A percentile compares a stretch with the other conserved stretches of the same genome.
Conservation (phyloP, 495 filamentous ascomycete species). For the Penicillium coprophilum region DNA sequence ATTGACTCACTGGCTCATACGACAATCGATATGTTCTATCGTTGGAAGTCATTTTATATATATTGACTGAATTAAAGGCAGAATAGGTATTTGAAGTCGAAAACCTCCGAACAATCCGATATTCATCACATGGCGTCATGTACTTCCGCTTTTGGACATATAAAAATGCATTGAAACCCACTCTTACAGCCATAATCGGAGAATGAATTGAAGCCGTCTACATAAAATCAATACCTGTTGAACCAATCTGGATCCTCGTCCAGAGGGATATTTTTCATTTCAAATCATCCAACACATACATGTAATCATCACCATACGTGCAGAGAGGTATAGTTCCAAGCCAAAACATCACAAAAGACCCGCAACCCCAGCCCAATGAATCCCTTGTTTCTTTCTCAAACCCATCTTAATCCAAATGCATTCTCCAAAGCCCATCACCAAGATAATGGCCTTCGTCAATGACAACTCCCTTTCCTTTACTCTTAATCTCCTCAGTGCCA, state of each 20-base stretch:
- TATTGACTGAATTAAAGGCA: neutral
- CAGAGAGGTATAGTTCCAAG: constrained; percentile 3
- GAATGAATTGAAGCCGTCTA: neutral
- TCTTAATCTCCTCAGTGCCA: constrained; percentile 89
- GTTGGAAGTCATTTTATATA: neutral
- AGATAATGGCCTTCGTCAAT: constrained; percentile 92
- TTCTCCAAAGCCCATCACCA: constrained; percentile 90
- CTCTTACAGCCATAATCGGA: neutral
- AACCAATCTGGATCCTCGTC: neutral
- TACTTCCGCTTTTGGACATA: neutral
- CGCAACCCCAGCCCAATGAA: neutral
- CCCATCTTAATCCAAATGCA: constrained; percentile 60
- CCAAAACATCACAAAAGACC: constrained; percentile 1
- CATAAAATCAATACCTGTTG: neutral
- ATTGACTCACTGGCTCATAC: neutral
- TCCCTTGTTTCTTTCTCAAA: neutral
- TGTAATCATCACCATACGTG: constrained; percentile 6
- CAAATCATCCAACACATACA: constrained; percentile 10
- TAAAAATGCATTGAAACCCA: neutral
- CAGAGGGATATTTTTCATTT: constrained; percentile 7
- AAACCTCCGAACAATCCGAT: neutral
- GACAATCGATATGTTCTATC: neutral
- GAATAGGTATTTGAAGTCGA: neutral
- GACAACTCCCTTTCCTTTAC: constrained; percentile 86
- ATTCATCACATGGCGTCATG: neutral